Evolutionary conservation across 1,284 basidiomycete species (phyloP), one percentile per base, ranked within the genome.

Genomic region (Thecaphora thlaspeos): DNA sequence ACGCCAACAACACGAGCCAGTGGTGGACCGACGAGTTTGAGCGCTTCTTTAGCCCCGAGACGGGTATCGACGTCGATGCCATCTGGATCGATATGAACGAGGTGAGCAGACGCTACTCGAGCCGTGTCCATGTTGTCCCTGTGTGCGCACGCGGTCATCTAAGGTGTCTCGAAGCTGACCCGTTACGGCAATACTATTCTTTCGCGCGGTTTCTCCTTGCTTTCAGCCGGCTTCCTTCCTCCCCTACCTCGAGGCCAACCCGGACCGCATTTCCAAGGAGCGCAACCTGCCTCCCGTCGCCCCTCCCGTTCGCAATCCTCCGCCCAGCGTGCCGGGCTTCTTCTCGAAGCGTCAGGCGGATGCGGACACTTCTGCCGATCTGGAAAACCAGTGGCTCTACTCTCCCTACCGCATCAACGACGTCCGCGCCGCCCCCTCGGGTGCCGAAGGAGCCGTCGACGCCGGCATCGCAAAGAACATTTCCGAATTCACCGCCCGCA

Each of bases 161-260:
- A 70, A 70, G 22, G 43, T 61, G 7, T 41, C 54, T 30, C 55
- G 60, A 7, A 59, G 60, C 22, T 55, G 58, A 0, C 61, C 64
- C 9, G 53, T 24, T 87, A 85, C 50, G 87, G 88, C 0, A 89
- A 89, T 68, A 82, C 88, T 66, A 87, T 86, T 4, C 81, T 88
- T 51, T 84, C 88, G 52, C 87, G 87, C 5, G 54, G 21, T 15
- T 58, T 47, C 30, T 70, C 69, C 10, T 71, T 51, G 53, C 40
- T 42, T n/a, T 19, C 26, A 51, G 32, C 12, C 30, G 3, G 34
- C 46, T 15, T 18, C n/a, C 19, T 37, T 37, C 34, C 23, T 38
- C 28, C 34, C 38, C 19, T 46, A 46, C 22, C 15, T 46, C 17
- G 46, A 38, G 19, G 46, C 38, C 28, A 38, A 39, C 23, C 46